These are phyloP conservation scores for Nemania bipapillata DNA, from an alignment of 2,329 filamentous ascomycete species.

Conservation along the genomic window DNA sequence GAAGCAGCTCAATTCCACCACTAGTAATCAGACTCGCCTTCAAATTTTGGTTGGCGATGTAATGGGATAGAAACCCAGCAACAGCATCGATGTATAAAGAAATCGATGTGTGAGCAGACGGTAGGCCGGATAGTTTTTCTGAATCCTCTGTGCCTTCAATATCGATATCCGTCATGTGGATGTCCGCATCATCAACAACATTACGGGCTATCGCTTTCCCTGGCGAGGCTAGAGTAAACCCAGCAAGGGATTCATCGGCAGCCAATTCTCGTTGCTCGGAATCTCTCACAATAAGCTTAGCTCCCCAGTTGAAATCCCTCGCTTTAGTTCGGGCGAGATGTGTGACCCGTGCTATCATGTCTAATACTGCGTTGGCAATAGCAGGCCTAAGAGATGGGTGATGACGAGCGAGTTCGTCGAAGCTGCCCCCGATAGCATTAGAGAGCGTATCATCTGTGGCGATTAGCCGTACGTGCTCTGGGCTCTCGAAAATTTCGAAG, in stretches of 20 bases:
- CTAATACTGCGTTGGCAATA: conserved; percentile 85
- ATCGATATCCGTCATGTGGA: conserved; percentile 73
- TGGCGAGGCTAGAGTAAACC: conserved; percentile 34
- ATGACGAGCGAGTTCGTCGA: conserved; percentile 94
- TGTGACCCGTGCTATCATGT: conserved; percentile 86
- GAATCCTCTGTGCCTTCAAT: conserved; percentile 39
- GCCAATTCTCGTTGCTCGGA: conserved; percentile 68
- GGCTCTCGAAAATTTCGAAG: conserved; percentile 96
- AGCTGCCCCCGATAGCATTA: conserved; percentile 79
- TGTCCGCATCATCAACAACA: conserved; percentile 60
- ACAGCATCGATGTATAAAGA: conserved; percentile 79
- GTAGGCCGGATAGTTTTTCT: conserved; percentile 35
- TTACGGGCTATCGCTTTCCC: conserved; percentile 56
- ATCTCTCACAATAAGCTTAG: conserved; percentile 76
- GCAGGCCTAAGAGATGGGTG: conserved; percentile 83
- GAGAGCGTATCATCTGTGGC: conserved; percentile 76
- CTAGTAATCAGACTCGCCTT: conserved; percentile 79
- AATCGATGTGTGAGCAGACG: conserved; percentile 55
- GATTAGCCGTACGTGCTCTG: conserved; percentile 86
- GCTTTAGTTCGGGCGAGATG: conserved; percentile 78
- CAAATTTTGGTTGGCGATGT: conserved; percentile 78
- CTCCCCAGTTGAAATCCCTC: conserved; percentile 75
- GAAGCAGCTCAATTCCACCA: conserved; percentile 82
- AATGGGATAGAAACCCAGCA: conserved; percentile 78
- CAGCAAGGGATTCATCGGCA: conserved; percentile 60